A percentile compares a stretch with the other conserved stretches of the same genome.
Conservation (phyloP, 2,329 filamentous ascomycete genomes). For the Tolypocladium album region DNA sequence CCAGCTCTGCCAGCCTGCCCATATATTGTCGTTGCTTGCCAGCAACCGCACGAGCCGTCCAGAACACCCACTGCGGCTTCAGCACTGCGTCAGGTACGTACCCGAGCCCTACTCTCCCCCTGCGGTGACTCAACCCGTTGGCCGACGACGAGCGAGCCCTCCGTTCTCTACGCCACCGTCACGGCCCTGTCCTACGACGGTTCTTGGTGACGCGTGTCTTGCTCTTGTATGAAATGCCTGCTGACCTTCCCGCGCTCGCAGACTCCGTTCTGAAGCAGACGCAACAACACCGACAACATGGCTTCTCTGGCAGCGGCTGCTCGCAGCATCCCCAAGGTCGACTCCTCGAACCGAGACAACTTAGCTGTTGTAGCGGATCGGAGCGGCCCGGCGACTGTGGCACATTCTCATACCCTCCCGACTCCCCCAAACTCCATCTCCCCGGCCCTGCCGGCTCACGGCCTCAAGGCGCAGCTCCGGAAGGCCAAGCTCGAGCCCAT, state of each 20-base stretch:
- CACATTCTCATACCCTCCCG: constrained; percentile 56
- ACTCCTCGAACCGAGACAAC: constrained; percentile 53
- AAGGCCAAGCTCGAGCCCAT: constrained; percentile 51
- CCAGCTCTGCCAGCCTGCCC: constrained; percentile 31
- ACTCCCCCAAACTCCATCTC: constrained; percentile 96
- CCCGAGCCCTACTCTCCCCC: constrained; percentile 3
- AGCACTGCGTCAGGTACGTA: constrained; percentile 21
- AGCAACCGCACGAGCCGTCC: constrained; percentile 9
- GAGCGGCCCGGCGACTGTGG: constrained; percentile 49
- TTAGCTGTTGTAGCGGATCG: constrained; percentile 62
- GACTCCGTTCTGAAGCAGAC: constrained; percentile 34
- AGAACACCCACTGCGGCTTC: constrained; percentile 13
- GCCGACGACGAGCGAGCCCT: background rate
- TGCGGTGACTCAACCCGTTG: constrained; percentile 9
- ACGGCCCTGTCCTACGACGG: background rate
- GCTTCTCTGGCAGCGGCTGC: constrained; percentile 56
- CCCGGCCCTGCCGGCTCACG: constrained; percentile 72
- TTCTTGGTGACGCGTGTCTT: background rate
- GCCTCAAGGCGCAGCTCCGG: constrained; percentile 58
- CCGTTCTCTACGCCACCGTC: background rate
- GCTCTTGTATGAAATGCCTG: background rate
- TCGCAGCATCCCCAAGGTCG: constrained; percentile 54
- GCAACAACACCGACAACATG: constrained; percentile 34
- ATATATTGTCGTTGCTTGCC: constrained; percentile 12
- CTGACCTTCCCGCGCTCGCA: constrained; percentile 10